Percentiles rank a stretch among this genome's conserved stretches.
phyloP scores from a whole-genome alignment of 768 basidiomycete species.

The Agaricus subrufescens region DNA sequence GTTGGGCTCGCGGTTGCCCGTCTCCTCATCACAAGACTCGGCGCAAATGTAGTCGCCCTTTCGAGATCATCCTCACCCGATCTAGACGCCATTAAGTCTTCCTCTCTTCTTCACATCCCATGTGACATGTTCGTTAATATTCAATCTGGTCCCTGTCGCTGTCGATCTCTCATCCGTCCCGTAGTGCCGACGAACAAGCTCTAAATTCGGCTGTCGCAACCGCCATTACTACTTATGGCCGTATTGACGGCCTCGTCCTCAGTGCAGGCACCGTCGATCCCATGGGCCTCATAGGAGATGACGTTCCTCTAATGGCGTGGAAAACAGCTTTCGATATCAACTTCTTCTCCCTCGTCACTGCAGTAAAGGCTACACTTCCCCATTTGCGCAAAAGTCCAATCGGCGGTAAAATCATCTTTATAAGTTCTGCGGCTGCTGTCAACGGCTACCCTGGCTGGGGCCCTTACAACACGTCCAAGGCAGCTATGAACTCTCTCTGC shows the following conservation, averaged over 20 bases:
- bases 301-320: slow-evolving; percentile 54
- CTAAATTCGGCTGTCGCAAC: slow-evolving; percentile 51
- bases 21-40: slow-evolving; percentile 59
- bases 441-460: slow-evolving; percentile 71
- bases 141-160: slow-evolving; percentile 3
- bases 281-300: slow-evolving; percentile 51
- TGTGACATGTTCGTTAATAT: slow-evolving; percentile 69
- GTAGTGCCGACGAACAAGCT: slow-evolving; percentile 57
- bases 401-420: slow-evolving; percentile 70
- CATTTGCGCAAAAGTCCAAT: slow-evolving; percentile 53
- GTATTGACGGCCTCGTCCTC: slow-evolving; percentile 73
- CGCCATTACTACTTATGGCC: slow-evolving; percentile 50
- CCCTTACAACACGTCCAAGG: slow-evolving; percentile 80
- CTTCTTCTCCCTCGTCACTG: slow-evolving; percentile 78
- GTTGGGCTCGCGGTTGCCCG: slow-evolving; percentile 78
- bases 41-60: slow-evolving; percentile 69
- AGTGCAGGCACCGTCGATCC: slow-evolving; percentile 84
- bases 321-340: slow-evolving; percentile 78
- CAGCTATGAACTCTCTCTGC: slow-evolving; percentile 84
- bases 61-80: slow-evolving; percentile 70
- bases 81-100: slow-evolving; percentile 43
- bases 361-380: slow-evolving; percentile 65
- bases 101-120: slow-evolving; percentile 47
- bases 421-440: slow-evolving; percentile 82
- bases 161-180: slow-evolving; percentile 9